Conservation (phyloP, 148 eudicot species). For the Camellia lanceoleosa region DNA sequence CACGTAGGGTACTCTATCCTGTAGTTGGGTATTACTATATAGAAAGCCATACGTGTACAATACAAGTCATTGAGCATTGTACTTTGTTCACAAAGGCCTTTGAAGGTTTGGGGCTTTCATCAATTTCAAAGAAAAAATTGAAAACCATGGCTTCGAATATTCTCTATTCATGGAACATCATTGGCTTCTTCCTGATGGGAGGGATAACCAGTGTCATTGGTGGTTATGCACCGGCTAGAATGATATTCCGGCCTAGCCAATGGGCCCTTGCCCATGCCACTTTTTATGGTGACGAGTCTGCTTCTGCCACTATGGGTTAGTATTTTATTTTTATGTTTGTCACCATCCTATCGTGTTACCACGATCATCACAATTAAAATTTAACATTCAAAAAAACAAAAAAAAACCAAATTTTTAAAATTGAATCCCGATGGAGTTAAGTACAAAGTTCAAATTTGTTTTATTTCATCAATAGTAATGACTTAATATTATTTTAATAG, state of each 20-base stretch:
- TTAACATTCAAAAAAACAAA: too few species aligned
- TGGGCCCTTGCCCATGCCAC: constrained; percentile 71
- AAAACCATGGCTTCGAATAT: constrained; percentile 17
- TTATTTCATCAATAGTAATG: too few species aligned
- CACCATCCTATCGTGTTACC: too few species aligned
- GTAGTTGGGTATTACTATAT: background rate
- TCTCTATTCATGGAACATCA: constrained; percentile 8
- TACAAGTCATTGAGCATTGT: constrained; percentile 10
- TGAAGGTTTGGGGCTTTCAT: too few species aligned
- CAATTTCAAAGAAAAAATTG: background rate
- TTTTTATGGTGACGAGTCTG: constrained; percentile 75
- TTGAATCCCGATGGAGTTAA: too few species aligned
- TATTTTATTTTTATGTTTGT: background rate
- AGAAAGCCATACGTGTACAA: background rate
- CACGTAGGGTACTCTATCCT: constrained; percentile 17
- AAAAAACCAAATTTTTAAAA: too few species aligned
- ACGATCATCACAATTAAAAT: too few species aligned
- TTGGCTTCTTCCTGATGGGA: constrained; percentile 17
- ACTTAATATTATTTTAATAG: too few species aligned
- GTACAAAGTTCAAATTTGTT: too few species aligned
- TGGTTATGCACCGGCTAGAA: constrained; percentile 5
- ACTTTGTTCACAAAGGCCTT: background rate
- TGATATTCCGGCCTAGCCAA: constrained; percentile 25
- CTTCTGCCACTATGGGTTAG: constrained; percentile 69
- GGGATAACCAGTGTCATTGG: background rate